Base-by-base conservation (phyloP, 73 alveolate species). In the Uronychia setigera region DNA sequence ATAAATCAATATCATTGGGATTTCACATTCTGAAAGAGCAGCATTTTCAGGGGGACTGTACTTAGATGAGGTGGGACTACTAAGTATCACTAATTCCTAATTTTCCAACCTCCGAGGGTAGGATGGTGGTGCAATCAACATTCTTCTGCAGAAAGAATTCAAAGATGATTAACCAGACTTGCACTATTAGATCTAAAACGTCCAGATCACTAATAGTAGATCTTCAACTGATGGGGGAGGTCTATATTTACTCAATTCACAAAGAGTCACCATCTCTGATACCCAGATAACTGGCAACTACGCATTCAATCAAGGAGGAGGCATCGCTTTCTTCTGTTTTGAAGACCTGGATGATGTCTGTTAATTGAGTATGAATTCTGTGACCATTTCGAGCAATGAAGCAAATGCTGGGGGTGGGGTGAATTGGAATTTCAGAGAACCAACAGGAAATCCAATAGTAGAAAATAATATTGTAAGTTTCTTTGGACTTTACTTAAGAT, bases 351-450 rank as follows among this genome's bases (percentile, higher is more conserved):
- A 33, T 25, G 95, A 90, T 75, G 0, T 58, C 78, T 90, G 95
- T 74, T 26, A 57, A 25, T 82, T 90, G 31, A 75, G 29, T 25
- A 29, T 90, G 0, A 28, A 27, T 1, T 11, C 34, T 1, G 33
- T 85, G 9, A 79, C 74, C 26, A 77, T 90, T 11, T 14, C 58
- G 0, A 0, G 74, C 26, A 85, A 85, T 58, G 9, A 0, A 26
- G 92, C 93, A 0, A 0, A 30, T 27, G 75, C 74, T 25, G 95
- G 95, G 28, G 95, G 95, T 0, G 95, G 95, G 1, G 80, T 90
- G 34, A 46, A 60, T 19, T 90, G 95, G 95, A 35, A 86, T n/a
- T 84, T 29, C 32, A 1, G 89, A 32, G 93, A 84, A 31, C 95
- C 95, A 1, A 29, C 13, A 26, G n/a, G 57, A 5, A 57, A 79